Percentiles rank a stretch among this genome's conserved stretches.
phyloP scores from a whole-genome alignment of 441 rosid species.

The Aquilaria agallochum region DNA sequence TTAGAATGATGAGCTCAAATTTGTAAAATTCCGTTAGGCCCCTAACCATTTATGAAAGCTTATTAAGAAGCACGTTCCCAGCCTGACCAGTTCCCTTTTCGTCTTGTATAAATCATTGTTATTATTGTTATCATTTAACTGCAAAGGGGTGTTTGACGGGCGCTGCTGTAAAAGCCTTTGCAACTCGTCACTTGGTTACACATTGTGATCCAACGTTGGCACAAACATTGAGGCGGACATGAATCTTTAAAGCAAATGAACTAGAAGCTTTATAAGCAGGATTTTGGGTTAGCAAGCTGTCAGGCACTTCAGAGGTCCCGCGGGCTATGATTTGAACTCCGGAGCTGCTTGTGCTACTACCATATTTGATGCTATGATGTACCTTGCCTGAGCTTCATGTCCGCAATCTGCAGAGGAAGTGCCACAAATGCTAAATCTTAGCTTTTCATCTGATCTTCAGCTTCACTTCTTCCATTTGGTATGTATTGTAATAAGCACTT shows the following conservation, averaged over 20 bases:
- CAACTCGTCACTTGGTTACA: neutral
- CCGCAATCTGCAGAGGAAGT: conserved; percentile 52
- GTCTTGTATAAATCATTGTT: too few species aligned
- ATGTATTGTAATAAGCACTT: neutral
- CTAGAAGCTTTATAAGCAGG: conserved; percentile 8
- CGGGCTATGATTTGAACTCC: conserved; percentile 25
- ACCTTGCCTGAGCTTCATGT: conserved; percentile 33
- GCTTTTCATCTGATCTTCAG: conserved; percentile 59
- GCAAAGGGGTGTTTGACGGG: neutral
- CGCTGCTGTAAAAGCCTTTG: conserved; percentile 4
- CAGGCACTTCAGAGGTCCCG: conserved; percentile 41
- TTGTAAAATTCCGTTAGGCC: conserved; percentile 24
- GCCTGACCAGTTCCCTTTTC: conserved; percentile 8
- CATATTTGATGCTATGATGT: conserved; percentile 53
- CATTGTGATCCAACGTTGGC: too few species aligned
- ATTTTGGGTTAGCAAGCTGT: conserved; percentile 10
- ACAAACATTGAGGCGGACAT: too few species aligned
- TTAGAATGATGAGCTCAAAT: conserved; percentile 59
- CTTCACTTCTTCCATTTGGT: conserved; percentile 47
- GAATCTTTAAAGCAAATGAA: neutral
- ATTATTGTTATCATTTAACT: too few species aligned
- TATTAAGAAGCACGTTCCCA: conserved; percentile 15
- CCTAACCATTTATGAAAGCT: conserved; percentile 25
- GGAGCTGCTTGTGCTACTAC: conserved; percentile 51
- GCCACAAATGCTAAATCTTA: conserved; percentile 32